Base-by-base conservation (phyloP, 2,329 filamentous ascomycete genomes). In the Pseudogymnoascus sp. region DNA sequence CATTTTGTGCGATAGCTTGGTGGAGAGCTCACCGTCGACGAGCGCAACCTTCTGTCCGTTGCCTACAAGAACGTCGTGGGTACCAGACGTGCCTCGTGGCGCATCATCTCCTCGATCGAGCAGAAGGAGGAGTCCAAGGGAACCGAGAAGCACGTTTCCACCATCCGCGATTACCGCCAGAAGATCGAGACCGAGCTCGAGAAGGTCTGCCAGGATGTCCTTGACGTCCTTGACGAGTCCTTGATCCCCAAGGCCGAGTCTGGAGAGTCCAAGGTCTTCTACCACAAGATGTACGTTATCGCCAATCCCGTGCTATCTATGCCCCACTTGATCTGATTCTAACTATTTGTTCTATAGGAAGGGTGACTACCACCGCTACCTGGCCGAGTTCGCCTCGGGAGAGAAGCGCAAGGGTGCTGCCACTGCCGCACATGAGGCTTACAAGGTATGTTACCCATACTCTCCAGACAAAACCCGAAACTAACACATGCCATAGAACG, bases 81-180 rank as follows among this genome's bases (percentile, higher is more conserved):
- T 78, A 90, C 93, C 73, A 90, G 93, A 78, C 93, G 93, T 87
- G 93, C 93, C 69, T 97, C 93, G 69, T 97, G 93, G 93, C 91
- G 93, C 85, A 97, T 97, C 78, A 90, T 97, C 76, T 95, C 93
- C 77, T 96, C 92, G 73, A 97, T 97, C 76, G 93, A 97, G 86
- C 93, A 97, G 83, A 97, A 97, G 87, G 93, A 97, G 84, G 93
- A 97, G 83, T 95, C 91, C 76, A 97, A 97, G 89, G 93, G 93
- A 84, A 96, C 93, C 80, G 89, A 91, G 72, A 85, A 87, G 72
- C 93, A 97, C 81, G 92, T 97, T 71, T 79, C 82, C 73, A 85
- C 95, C 69, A 97, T 97, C 83, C 95, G 95, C 85, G 92, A 96
- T 79, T 97, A 97, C 87, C 93, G 93, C 77, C 88, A 93, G 80